Conservation (phyloP, 257 asterid genomes). For the Linaria vulgaris region DNA sequence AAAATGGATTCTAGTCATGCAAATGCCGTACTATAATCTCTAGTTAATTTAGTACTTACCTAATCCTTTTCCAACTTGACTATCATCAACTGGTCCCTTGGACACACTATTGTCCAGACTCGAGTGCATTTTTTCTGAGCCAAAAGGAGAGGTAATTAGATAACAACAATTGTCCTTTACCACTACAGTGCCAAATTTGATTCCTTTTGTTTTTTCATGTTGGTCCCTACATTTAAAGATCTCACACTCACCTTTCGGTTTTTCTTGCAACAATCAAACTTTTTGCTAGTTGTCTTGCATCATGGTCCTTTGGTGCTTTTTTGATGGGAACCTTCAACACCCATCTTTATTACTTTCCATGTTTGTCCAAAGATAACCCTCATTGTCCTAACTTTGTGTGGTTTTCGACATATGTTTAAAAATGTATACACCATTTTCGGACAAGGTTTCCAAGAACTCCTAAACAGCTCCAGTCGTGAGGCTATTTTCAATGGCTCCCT, state of each 20-base stretch:
- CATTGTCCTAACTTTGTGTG: background rate
- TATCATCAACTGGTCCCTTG: too few relatives aligned
- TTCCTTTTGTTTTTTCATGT: background rate
- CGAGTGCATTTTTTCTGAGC: background rate
- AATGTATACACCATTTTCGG: background rate
- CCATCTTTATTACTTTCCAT: constrained; percentile 24
- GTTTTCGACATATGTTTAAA: constrained; percentile 8
- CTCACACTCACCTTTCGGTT: constrained; percentile 11
- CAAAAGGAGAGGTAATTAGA: background rate
- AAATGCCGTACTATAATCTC: too few relatives aligned
- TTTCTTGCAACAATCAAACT: constrained; percentile 19
- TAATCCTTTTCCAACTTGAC: too few relatives aligned
- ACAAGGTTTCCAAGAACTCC: background rate
- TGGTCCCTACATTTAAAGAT: constrained; percentile 25
- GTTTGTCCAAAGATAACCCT: constrained; percentile 17
- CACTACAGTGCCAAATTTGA: constrained; percentile 23
- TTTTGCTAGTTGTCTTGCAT: constrained; percentile 26
- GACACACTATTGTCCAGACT: too few relatives aligned
- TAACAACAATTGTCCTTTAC: constrained; percentile 11
- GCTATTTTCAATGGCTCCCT: background rate
- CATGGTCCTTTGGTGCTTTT: constrained; percentile 18
- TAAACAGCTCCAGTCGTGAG: background rate
- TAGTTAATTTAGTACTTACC: too few relatives aligned
- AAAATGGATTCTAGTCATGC: too few relatives aligned
- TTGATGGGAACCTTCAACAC: constrained; percentile 30